These are phyloP conservation scores for Garcileccinum viscosum DNA, from an alignment of 1,284 basidiomycete genomes.

Conservation along the genomic window DNA sequence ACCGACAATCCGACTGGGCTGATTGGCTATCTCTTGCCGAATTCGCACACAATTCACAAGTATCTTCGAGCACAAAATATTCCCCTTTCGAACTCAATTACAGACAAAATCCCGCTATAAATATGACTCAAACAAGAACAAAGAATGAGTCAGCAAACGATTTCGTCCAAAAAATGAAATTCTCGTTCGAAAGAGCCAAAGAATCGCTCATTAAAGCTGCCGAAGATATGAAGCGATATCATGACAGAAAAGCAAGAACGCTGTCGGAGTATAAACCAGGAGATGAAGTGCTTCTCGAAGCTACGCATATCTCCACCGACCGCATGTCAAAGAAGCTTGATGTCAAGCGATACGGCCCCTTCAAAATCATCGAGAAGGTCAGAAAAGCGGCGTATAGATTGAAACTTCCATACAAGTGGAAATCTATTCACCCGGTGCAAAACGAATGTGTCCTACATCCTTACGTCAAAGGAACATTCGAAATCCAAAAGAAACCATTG, in stretches of 20 bases:
- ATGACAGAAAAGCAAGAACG: background rate
- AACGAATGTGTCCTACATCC: background rate
- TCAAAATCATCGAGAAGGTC: background rate
- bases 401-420: background rate
- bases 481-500: background rate
- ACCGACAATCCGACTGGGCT: background rate
- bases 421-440: background rate
- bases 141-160: accelerated
- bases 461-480: background rate
- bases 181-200: too few species aligned
- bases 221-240: background rate
- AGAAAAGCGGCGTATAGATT: accelerated
- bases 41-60: background rate
- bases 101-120: background rate
- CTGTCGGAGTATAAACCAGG: background rate
- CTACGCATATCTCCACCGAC: background rate
- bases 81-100: background rate
- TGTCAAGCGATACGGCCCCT: background rate
- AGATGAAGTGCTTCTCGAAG: background rate
- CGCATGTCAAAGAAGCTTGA: background rate
- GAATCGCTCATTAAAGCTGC: background rate
- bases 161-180: background rate
- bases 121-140: background rate
- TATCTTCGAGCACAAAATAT: too few species aligned
- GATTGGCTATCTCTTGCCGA: background rate